Base-by-base conservation (phyloP, 2,329 filamentous ascomycete species). In the Nemania diffusa region DNA sequence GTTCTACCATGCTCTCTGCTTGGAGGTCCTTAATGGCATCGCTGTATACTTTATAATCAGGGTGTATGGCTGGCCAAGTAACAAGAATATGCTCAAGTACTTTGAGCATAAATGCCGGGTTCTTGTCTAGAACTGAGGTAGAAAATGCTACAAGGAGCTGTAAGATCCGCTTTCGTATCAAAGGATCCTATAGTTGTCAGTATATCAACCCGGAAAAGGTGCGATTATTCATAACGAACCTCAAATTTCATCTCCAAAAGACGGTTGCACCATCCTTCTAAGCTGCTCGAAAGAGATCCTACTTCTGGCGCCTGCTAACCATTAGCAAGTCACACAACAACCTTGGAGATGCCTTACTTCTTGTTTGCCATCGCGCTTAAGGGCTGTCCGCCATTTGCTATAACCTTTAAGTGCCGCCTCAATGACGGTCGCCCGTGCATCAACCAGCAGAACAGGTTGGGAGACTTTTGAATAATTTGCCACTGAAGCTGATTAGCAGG, bases 1-100 rank as follows among this genome's bases (percentile, higher is more conserved):
- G 84, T 78, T 99, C 95, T 63, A 93, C 86, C 79, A 94, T 93
- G 73, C 93, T 92, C 75, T 97, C 88, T 3, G 87, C 88, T 77
- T 97, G 94, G 17, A 99, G 85, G 65, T 97, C 93, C 76, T 94
- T 96, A 40, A 97, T 92, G 0, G 94, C 91, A 71, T 98, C 96
- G 15, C 92, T 94, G 78, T 94, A 97, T 2, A 88, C 83, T 46
- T 87, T 85, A 73, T 91, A 88, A 51, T 91, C 88, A 2, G 91
- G 89, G 62, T 92, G 87, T 50, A 92, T 88, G 3, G 87, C 84
- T n/a, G 93, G 89, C 80, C 91, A 91, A 37, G 92, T 94, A 75
- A 95, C 89, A 42, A 99, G 85, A 69, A 97, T 94, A 78, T 97
- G 92, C 77, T 97, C 93, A 3, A 98, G 85, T 24, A 97, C 92